phyloP scores from a whole-genome alignment of 23 red algal genomes.

The Pyropia haitanensis region DNA sequence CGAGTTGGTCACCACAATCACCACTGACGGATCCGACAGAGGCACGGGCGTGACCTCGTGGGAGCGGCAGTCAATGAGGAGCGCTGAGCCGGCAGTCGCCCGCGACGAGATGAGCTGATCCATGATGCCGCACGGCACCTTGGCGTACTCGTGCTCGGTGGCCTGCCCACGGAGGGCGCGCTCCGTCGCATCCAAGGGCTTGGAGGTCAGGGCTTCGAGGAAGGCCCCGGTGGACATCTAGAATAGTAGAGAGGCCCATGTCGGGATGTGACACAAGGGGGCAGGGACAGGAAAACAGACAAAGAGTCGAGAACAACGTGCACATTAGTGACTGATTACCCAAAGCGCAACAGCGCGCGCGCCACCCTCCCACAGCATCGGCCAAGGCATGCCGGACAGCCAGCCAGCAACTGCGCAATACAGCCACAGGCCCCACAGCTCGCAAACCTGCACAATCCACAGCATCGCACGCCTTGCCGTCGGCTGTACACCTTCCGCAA shows the following conservation, averaged over 20 bases:
- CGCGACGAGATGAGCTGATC: constrained; percentile 91
- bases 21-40: constrained; percentile 69
- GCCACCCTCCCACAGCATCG: background rate
- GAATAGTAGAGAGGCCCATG: background rate
- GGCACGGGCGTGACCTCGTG: constrained; percentile 39
- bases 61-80: constrained; percentile 89
- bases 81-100: constrained; percentile 45
- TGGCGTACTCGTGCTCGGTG: constrained; percentile 88
- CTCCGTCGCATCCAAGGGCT: constrained; percentile 33
- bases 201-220: constrained; percentile 49
- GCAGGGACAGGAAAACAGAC: background rate
- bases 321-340: background rate
- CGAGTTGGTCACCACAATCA: constrained; percentile 81
- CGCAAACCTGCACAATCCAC: no score
- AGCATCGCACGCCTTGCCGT: no score
- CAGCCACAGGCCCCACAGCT: no score
- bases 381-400: background rate
- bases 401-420: no score
- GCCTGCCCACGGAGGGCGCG: constrained; percentile 72
- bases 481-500: no score
- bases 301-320: no score
- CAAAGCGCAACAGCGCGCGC: background rate
- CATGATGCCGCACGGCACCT: constrained; percentile 94
- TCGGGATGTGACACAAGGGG: no score
- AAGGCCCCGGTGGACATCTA: constrained; percentile 68